Evolutionary conservation across 345 rosid species (phyloP), one percentile per base, ranked within the genome.

Genomic region (Bruguiera sexangula): DNA sequence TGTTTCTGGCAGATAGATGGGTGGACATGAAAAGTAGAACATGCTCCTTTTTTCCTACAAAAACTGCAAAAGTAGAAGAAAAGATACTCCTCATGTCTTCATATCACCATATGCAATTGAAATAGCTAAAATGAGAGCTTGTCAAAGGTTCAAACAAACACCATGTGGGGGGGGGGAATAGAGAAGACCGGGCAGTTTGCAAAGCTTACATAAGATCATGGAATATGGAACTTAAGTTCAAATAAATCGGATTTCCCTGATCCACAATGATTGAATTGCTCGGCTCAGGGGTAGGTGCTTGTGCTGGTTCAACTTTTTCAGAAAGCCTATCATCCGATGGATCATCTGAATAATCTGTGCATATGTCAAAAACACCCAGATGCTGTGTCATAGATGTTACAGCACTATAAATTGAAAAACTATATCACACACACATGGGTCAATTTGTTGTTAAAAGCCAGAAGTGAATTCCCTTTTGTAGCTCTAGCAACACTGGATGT

Each of bases 121-220:
- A 43, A 13, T 43, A 11, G 50, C 1, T 43, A 43, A 43, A 43
- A 43, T 43, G 50, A 39, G 48, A 39, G 48, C 16, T 39, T 39
- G 48, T 39, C 48, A 39, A 39, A 9, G 15, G 50, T 43, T 43
- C 50, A 43, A 43, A 43, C 19, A 43, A 43, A 15, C 19, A 15
- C 50, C 18, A 43, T 2, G 29, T 27, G 16, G 16, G 15, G 16
- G 1, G 4, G 4, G 0, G 1, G 0, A 15, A 15, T 43, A 13
- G 5, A 43, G 19, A 43, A 13, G 50, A 15, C 4, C 1, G 0
- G 19, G 50, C 50, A 43, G 18, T 39, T 43, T 19, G 52, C 21
- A 50, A 69, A 73, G 60, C 84, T 81, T 85, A 92, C 98, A 76
- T 69, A 65, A 83, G 78, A 80, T 82, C 78, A 62, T 82, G 69